Conservation (phyloP, 352 stramenopile genomes). For the Blastocystis sp. region DNA sequence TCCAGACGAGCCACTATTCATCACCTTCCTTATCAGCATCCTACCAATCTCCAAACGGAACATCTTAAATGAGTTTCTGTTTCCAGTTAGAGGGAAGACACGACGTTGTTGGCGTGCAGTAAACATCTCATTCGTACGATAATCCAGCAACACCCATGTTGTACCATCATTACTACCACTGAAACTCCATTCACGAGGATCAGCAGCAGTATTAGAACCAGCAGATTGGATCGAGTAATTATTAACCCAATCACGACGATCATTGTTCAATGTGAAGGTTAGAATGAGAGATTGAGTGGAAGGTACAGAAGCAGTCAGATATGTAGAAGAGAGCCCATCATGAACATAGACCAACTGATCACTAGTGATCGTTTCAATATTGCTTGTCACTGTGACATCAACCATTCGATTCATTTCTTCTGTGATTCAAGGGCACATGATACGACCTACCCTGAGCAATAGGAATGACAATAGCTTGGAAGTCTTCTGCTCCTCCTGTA, state of each 20-base stretch:
- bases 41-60: conserved; percentile 21
- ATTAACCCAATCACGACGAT: conserved; percentile 55
- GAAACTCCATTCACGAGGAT: conserved; percentile 18
- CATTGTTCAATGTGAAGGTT: conserved; percentile 24
- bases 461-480: conserved; percentile 34
- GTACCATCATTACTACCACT: conserved; percentile 10
- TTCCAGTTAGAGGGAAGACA: background rate
- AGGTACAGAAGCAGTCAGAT: background rate
- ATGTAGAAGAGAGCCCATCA: conserved; percentile 25
- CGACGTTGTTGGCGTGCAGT: background rate
- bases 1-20: conserved; percentile 13
- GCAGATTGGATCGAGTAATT: conserved; percentile 53
- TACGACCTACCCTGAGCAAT: background rate
- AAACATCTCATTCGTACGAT: conserved; percentile 55
- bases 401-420: conserved; percentile 7
- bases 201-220: background rate
- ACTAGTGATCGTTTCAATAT: background rate
- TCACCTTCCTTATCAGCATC: background rate
- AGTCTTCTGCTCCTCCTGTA: background rate
- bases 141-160: conserved; percentile 34
- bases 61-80: background rate
- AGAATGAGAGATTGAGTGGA: background rate
- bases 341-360: background rate
- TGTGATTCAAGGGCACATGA: background rate
- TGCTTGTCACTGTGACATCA: conserved; percentile 10